phyloP scores from a whole-genome alignment of 495 filamentous ascomycete genomes.

The Aspergillus cristatus region DNA sequence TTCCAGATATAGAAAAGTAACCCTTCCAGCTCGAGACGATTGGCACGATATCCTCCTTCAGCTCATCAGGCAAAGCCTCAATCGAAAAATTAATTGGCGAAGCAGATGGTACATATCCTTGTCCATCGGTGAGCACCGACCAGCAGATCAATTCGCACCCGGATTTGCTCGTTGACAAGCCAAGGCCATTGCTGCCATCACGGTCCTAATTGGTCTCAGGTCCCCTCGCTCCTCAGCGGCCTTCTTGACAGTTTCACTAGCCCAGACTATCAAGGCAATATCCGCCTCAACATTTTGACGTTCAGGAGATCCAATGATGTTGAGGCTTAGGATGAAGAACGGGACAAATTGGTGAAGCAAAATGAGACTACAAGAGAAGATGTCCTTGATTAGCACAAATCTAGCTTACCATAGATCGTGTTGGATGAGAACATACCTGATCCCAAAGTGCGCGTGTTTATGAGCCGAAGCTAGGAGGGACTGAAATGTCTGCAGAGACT shows the following conservation, averaged over 20 bases:
- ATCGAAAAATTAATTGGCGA: no score
- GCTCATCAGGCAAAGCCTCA: no score
- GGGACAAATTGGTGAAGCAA: constrained; percentile 11
- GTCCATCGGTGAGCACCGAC: no score
- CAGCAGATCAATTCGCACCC: no score
- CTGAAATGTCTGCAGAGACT: constrained; percentile 1
- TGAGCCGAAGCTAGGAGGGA: neutral
- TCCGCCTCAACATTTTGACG: constrained; percentile 3
- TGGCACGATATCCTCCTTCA: no score
- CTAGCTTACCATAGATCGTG: no score
- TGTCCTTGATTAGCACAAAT: neutral
- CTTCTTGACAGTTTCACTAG: constrained; percentile 4
- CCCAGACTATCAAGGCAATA: constrained; percentile 3
- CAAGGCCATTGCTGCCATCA: constrained; percentile 1
- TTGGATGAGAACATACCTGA: constrained; percentile 5
- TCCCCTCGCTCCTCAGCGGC: constrained; percentile 3
- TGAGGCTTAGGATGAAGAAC: constrained; percentile 6
- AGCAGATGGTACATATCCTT: no score
- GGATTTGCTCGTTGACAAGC: constrained; percentile 7
- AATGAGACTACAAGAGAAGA: constrained; percentile 3
- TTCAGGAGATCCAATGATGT: constrained; percentile 4
- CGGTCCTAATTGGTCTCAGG: constrained; percentile 4
- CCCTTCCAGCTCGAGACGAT: no score
- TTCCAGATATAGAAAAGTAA: no score
- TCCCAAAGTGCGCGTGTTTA: constrained; percentile 3